Conservation (phyloP, 2,329 filamentous ascomycete genomes). For the Trichoderma brevicompactum region DNA sequence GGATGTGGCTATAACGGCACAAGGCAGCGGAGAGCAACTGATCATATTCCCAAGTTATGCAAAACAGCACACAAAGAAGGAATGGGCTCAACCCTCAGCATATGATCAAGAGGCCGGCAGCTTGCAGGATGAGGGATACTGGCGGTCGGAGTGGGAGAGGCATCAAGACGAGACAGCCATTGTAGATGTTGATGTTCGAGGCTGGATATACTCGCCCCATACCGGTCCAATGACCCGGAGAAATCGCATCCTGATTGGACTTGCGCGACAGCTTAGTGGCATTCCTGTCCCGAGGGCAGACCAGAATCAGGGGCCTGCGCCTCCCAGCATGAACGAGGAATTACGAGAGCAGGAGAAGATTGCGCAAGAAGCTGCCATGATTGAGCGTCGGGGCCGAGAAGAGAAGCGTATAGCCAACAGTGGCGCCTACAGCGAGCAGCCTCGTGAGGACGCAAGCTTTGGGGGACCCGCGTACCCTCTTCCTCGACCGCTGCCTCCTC, state of each 20-base stretch:
- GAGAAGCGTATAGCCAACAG: conserved; percentile 72
- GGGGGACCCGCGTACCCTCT: conserved; percentile 19
- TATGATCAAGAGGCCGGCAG: conserved; percentile 47
- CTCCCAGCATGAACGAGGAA: conserved; percentile 49
- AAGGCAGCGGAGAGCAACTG: conserved; percentile 88
- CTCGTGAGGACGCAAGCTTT: conserved; percentile 51
- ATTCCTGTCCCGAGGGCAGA: conserved; percentile 69
- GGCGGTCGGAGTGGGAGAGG: conserved; percentile 77
- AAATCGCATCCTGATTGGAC: conserved; percentile 82
- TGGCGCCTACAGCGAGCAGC: conserved; percentile 74
- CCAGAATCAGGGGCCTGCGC: conserved; percentile 31
- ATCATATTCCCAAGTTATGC: conserved; percentile 95
- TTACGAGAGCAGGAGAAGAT: conserved; percentile 67
- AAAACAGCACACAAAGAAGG: conserved; percentile 65
- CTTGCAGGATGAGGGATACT: conserved; percentile 67
- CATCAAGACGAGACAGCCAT: conserved; percentile 82
- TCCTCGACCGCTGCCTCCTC: conserved; percentile 1
- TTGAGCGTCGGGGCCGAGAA: conserved; percentile 71
- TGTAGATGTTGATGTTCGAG: conserved; percentile 91
- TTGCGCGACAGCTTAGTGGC: conserved; percentile 86
- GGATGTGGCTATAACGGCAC: conserved; percentile 77
- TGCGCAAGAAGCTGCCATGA: conserved; percentile 73
- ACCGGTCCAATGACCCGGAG: conserved; percentile 82
- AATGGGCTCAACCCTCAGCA: conserved; percentile 40
- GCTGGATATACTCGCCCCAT: conserved; percentile 92